Evolutionary conservation across 352 stramenopile species (phyloP), one percentile per base, ranked within the genome.

Genomic region (Lagenidium giganteum): DNA sequence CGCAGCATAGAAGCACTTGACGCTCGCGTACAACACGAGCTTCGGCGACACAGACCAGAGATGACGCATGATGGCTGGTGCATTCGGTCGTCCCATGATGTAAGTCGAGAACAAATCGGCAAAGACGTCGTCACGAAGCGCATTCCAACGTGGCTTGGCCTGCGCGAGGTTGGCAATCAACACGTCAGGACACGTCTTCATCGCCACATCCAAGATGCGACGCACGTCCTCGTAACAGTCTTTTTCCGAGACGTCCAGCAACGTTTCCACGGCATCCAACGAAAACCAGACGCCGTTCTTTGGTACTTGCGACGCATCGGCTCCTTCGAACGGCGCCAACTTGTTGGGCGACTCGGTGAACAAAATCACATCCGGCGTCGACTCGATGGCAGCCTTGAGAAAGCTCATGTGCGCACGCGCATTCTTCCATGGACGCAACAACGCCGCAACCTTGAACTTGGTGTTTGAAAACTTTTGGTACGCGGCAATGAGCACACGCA

Each of bases 271-370:
- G 0, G 76, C 65, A 50, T 94, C 79, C 4, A 94, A 47, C 16
- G 82, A 94, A 26, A 94, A 94, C 82, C 82, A 94, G 13, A 90
- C 75, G 23, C 79, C 82, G 45, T 94, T 94, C 51, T 90, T 85
- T 0, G 82, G 82, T 6, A 87, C 82, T 9, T 75, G 77, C 28
- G 82, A 89, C 5, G 79, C 82, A 39, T 94, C 79, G n/a, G 79
- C 82, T 13, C 82, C 82, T 70, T 94, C 82, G 46, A 94, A 94
- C 8, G 79, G 79, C 4, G 74, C 72, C 16, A 94, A 60, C 48
- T 92, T 92, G 47, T 81, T 75, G 16, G 80, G 70, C 6, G 77
- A 90, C 21, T 94, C 79, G 5, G 67, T 55, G 42, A 94, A 94
- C 37, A 67, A 87, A 5, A 94, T 44, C 25, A 92, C 79, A 33